Base-by-base conservation (phyloP, 257 asterid species). In the Gentiana dahurica region DNA sequence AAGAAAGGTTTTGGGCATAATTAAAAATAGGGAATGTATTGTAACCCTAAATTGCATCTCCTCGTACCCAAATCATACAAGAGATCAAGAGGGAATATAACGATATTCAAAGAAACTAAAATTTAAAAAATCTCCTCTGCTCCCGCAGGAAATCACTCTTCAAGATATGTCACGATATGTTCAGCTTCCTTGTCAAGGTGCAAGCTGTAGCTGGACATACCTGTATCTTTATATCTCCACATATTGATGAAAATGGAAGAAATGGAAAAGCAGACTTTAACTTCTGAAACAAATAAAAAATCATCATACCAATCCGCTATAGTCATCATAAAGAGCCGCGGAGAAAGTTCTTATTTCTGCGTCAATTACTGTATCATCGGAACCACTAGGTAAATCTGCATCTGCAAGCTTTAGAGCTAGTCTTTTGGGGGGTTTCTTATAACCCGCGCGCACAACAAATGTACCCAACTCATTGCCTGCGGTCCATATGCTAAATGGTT, bases 241-340 rank as follows among this genome's bases (percentile, higher is more conserved):
- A 24, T 24, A 24, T 24, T 24, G 24, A 24, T 24, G 24, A 24
- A 24, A 24, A 24, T 24, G 24, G 24, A 24, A 24, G 48, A 60
- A 7, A 48, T 24, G 12, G 34, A 34, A 24, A 41, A 41, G 46
- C 46, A 41, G 6, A 41, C 46, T 41, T 7, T 5, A 41, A 10
- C 44, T 41, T 41, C 46, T 41, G 9, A 41, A 41, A 41, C 53
- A n/a, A 55, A 46, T 33, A 54, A 5, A 33, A 59, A 52, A 56
- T 33, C 38, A 13, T 37, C 73, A 70, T 87, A 91, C 95, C 95
- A 85, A 61, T 73, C 97, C 98, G 53, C 95, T 86, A 76, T 75
- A 87, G 73, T 91, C 98, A 74, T 87, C 98, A 77, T 87, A 91
- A 68, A 87, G 89, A 45, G 98, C 94, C 1, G 85, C 94, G 56